Percentiles rank a stretch among this genome's conserved stretches.
phyloP scores from a whole-genome alignment of 495 filamentous ascomycete genomes.

The Cercophora samala region DNA sequence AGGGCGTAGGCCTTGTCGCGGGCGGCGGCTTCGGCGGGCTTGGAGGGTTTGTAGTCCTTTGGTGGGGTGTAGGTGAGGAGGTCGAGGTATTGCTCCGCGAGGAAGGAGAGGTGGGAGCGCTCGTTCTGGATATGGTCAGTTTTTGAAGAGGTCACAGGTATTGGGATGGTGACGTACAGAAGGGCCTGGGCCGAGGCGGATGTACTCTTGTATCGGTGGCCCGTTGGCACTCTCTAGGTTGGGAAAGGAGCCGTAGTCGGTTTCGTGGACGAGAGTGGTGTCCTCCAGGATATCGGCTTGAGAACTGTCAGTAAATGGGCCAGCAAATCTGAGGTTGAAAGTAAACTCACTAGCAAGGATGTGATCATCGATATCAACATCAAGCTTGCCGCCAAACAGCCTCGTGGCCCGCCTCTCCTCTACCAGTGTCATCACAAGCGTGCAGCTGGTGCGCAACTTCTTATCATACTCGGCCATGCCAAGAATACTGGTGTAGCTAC shows the following conservation, averaged over 20 bases:
- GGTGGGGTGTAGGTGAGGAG: conserved; percentile 40
- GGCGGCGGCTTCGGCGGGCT: conserved; percentile 30
- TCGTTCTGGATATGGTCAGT: conserved; percentile 31
- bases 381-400: conserved; percentile 35
- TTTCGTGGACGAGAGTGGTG: conserved; percentile 36
- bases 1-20: conserved; percentile 37
- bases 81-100: conserved; percentile 45
- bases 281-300: conserved; percentile 28
- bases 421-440: conserved; percentile 42
- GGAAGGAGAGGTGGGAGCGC: conserved; percentile 40
- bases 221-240: conserved; percentile 39
- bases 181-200: conserved; percentile 43
- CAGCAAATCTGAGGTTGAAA: conserved; percentile 4
- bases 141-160: conserved; percentile 12
- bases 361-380: conserved; percentile 37
- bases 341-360: conserved; percentile 38
- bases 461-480: conserved; percentile 37
- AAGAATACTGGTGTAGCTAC: conserved; percentile 46
- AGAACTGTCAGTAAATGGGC: conserved; percentile 19
- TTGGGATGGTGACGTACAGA: conserved; percentile 38
- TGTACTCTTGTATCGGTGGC: conserved; percentile 37
- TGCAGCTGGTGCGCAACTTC: conserved; percentile 40
- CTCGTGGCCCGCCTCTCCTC: conserved; percentile 45
- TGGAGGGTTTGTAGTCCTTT: conserved; percentile 43
- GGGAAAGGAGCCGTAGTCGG: conserved; percentile 45